Conservation (phyloP, 1,284 basidiomycete genomes). For the Sporisorium graminicola region DNA sequence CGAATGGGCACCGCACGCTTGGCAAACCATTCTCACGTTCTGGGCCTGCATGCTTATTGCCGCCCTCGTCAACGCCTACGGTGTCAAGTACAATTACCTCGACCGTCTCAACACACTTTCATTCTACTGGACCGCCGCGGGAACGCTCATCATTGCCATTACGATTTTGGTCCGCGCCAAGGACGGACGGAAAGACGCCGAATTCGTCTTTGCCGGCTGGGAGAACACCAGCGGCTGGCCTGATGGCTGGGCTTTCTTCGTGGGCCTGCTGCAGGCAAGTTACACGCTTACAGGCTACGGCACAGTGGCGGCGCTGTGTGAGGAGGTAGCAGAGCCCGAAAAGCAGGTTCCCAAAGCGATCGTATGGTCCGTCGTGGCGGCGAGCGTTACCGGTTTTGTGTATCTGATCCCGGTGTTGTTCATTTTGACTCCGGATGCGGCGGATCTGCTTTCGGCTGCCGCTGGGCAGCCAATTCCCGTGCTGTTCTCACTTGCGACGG, state of each 20-base stretch:
- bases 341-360: conserved; percentile 60
- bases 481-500: conserved; percentile 71
- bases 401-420: conserved; percentile 72
- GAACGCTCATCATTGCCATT: conserved; percentile 72
- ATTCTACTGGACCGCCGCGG: conserved; percentile 71
- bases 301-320: conserved; percentile 70
- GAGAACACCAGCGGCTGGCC: conserved; percentile 69
- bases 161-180: conserved; percentile 71
- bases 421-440: conserved; percentile 70
- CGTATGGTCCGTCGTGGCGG: conserved; percentile 71
- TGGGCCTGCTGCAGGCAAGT: conserved; percentile 70
- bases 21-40: conserved; percentile 70
- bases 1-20: conserved; percentile 55
- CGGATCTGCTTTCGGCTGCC: conserved; percentile 70
- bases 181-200: conserved; percentile 68
- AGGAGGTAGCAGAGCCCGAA: conserved; percentile 69
- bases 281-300: conserved; percentile 70
- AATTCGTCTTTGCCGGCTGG: conserved; percentile 70
- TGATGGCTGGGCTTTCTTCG: conserved; percentile 70
- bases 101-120: conserved; percentile 69
- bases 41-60: conserved; percentile 71
- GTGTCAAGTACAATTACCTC: conserved; percentile 56
- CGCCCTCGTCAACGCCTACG: conserved; percentile 67
- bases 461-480: conserved; percentile 72
- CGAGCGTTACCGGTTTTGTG: conserved; percentile 71